Base-by-base conservation (phyloP, 768 basidiomycete species). In the Pisolithus sp. region DNA sequence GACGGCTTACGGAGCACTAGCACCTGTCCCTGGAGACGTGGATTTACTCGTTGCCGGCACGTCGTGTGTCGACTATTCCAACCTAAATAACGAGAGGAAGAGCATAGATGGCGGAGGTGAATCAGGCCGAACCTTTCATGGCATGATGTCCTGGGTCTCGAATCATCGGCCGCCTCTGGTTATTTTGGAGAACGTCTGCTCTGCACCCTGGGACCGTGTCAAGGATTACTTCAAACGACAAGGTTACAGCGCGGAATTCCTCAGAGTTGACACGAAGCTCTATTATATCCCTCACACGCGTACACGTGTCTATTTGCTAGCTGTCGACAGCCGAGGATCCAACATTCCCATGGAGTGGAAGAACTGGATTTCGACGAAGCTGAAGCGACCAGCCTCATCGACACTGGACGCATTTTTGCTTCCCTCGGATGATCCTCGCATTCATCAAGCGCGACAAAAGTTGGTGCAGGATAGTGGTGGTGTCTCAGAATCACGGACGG, bases 51-150 rank as follows among this genome's bases (percentile, higher is more conserved):
- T 97, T 52, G 94, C 94, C 3, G 94, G 94, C 28, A 97, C 94
- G 1, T 95, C 93, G 20, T 97, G 94, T 55, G 93, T 96, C 57
- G 94, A 96, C 64, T 96, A 95, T 59, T 96, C 94, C n/a, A 91
- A 86, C 61, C 78, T 97, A 52, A 97, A 97, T 67, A 93, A 87
- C 59, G 80, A 89, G 63, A 91, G 91, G 65, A 91, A 97, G 66
- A 85, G 82, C 31, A 89, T 97, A 28, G 83, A 91, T 44, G 91
- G 78, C 6, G 84, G 87, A 52, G 94, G 94, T 43, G 94, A 97
- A 68, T 95, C 93, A 13, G 93, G 94, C 7, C 77, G 88, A 36
- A 97, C 94, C 0, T 97, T 96, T 67, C 80, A 85, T 40, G 94
- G 94, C 8, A 97, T 97, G 94, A 82, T 94, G 77, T 79, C 80